Base-by-base conservation (phyloP, 2,329 filamentous ascomycete genomes). In the Leptodontidium sp. region DNA sequence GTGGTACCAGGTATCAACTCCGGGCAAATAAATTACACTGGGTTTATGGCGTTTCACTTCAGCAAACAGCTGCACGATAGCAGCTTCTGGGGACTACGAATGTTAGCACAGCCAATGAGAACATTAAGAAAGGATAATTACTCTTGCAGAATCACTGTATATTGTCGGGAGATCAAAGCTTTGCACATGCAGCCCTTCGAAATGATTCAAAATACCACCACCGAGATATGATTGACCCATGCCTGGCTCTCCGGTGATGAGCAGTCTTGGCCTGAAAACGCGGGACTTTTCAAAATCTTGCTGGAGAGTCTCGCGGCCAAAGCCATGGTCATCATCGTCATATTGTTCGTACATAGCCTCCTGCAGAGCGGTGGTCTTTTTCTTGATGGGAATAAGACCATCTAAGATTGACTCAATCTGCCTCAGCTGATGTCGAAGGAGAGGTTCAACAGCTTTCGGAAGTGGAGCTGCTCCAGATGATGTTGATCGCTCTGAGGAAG, bases 151-250 rank as follows among this genome's bases (percentile, higher is more conserved):
- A 78, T 99, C 96, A 67, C 91, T 93, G 68, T 97, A 85, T 67
- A 99, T 85, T 17, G 92, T 96, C 0, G 94, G 90, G 67, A 99
- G 86, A 79, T 98, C 97, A 79, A 99, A 97, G 65, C 92, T 94
- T 78, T 98, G 94, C 2, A 99, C 93, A 81, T 98, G 94, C 2
- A 98, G 86, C 32, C 94, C 93, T 80, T 99, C 96, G 65, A 99
- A 91, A 77, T 97, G 90, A 79, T 97, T 93, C 72, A 98, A 83
- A 63, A 98, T 83, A 5, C 95, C 96, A 59, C 91, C 90, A 38
- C 93, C 90, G 49, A 99, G 84, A 76, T 99, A 98, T 61, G 90
- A 88, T 78, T 99, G 97, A 0, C 97, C 96, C 95, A 98, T 98
- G 11, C 96, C 96, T 55, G 89, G 85, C 11, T 85, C 79, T n/a